A percentile compares a stretch with the other conserved stretches of the same genome.
phyloP scores from a whole-genome alignment of 306 rosid species.

The Calophaca sinica region DNA sequence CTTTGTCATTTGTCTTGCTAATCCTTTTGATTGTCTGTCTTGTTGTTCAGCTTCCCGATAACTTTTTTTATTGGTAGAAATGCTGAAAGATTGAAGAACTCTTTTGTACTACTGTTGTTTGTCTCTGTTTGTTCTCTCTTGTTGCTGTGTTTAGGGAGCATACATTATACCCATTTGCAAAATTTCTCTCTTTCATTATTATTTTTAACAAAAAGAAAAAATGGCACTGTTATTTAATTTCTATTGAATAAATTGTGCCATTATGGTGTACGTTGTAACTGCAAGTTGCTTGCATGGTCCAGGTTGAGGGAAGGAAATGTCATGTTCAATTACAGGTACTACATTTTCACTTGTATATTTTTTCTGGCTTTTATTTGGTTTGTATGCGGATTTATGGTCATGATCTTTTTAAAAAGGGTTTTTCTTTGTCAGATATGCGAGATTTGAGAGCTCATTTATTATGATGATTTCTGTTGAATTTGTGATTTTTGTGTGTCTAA shows the following conservation, averaged over 20 bases:
- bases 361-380: too few relatives aligned
- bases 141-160: conserved; percentile 6
- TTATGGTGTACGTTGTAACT: conserved; percentile 18
- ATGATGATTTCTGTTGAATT: background rate
- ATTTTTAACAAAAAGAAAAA: background rate
- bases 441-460: background rate
- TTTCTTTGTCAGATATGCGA: conserved; percentile 1
- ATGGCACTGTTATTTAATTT: background rate
- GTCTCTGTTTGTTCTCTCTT: background rate
- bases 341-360: conserved; percentile 32
- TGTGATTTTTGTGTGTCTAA: too few relatives aligned
- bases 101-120: background rate
- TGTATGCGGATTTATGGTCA: too few relatives aligned
- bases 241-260: conserved; percentile 17
- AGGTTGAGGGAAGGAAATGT: conserved; percentile 94
- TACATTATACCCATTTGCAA: conserved; percentile 1
- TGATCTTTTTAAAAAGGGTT: background rate
- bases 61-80: background rate
- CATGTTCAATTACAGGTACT: conserved; percentile 83
- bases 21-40: background rate
- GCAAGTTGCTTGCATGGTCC: conserved; percentile 48
- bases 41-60: background rate
- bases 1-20: background rate
- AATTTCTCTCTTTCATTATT: background rate
- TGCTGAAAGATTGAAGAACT: background rate